A percentile compares a stretch with the other conserved stretches of the same genome.
These are phyloP conservation scores for Withania somnifera DNA, from an alignment of 305 asterid species.

Conservation along the genomic window DNA sequence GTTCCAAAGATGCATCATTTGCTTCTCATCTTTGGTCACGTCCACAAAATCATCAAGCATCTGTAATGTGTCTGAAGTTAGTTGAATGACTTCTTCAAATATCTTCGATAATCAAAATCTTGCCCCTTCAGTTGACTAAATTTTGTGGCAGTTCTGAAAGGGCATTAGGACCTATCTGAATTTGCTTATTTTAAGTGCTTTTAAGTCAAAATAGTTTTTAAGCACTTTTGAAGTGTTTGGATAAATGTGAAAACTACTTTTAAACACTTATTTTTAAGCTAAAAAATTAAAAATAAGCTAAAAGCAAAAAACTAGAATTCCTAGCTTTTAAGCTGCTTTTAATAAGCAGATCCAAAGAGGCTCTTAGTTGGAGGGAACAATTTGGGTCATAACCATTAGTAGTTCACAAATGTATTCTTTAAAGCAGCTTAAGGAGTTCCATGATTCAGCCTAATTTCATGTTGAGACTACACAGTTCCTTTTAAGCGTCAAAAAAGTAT, in stretches of 20 bases:
- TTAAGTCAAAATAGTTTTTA: no score
- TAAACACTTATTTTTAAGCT: no score
- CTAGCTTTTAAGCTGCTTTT: no score
- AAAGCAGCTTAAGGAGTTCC: background rate
- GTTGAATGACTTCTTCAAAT: background rate
- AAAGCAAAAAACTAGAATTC: no score
- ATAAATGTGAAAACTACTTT: no score
- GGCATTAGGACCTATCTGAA: no score
- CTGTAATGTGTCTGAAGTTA: constrained; percentile 29
- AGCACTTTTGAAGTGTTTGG: no score
- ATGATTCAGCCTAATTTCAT: background rate
- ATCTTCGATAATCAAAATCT: background rate
- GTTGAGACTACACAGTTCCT: background rate
- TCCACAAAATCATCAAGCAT: constrained; percentile 99
- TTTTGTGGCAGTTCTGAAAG: background rate
- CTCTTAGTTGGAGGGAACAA: background rate
- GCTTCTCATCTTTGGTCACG: constrained; percentile 90
- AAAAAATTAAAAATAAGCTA: no score
- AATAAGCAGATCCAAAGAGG: no score
- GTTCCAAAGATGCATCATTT: constrained; percentile 99
- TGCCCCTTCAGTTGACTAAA: background rate
- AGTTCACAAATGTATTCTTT: background rate
- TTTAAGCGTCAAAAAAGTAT: background rate
- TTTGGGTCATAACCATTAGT: background rate
- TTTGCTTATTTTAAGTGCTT: no score